A percentile compares a stretch with the other conserved stretches of the same genome.
Conservation (phyloP, 73 alveolate genomes). For the Tetrahymena elliotti region DNA sequence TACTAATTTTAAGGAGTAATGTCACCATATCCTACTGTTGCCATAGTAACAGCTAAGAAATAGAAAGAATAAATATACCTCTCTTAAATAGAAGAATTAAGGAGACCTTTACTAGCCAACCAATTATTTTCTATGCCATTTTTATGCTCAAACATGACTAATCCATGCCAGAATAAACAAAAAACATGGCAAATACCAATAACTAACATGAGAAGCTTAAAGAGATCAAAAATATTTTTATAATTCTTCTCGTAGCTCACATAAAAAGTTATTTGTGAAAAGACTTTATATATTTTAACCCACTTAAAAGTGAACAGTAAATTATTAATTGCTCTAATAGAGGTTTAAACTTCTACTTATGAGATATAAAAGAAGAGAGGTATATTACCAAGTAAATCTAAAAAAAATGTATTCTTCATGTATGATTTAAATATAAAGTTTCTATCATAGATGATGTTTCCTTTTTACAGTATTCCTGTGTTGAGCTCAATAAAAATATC, state of each 20-base stretch:
- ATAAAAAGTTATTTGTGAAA: background rate
- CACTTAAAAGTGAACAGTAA: background rate
- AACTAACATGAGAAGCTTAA: background rate
- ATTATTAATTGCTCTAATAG: background rate
- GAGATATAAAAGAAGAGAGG: background rate
- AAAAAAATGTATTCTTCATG: background rate
- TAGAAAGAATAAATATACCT: conserved; percentile 58
- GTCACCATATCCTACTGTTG: conserved; percentile 93
- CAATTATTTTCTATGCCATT: background rate
- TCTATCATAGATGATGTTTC: background rate
- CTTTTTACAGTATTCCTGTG: background rate
- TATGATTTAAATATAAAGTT: background rate
- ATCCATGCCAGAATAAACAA: background rate
- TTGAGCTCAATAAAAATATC: background rate
- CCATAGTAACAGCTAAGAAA: conserved; percentile 85
- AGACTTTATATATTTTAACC: background rate
- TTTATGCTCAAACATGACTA: background rate
- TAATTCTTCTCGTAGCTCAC: background rate
- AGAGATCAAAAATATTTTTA: background rate
- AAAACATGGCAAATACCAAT: background rate
- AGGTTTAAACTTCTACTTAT: background rate
- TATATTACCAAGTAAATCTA: background rate
- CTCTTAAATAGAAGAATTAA: background rate
- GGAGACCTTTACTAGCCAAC: background rate
- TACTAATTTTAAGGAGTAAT: conserved; percentile 54